Base-by-base conservation (phyloP, 2,329 filamentous ascomycete genomes). In the Graphium sp. region DNA sequence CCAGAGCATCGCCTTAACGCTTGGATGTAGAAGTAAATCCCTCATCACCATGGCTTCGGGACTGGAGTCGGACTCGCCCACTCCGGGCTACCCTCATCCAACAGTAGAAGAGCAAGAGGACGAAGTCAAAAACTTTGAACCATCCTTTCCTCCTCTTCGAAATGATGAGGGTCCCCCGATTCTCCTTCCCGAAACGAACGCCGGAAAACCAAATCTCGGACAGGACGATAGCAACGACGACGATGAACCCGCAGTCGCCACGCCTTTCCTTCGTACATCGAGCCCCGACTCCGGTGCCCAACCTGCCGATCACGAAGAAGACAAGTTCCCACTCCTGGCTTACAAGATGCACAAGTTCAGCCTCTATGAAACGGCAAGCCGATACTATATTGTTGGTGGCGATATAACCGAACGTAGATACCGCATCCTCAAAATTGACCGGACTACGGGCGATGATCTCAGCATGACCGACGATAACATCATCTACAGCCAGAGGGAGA, bases 381-480 rank as follows among this genome's bases (percentile, higher is more conserved):
- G 83, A 29, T 98, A 89, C 51, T 98, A 94, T 49, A 77, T 98
- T 37, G 83, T 95, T 12, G 89, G 89, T 10, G 79, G 81, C 29
- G 89, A 98, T 47, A 72, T 93, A 32, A 75, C 83, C 39, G 89
- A 95, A 49, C 77, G 71, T 42, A 73, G 79, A 16, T 95, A 89
- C 50, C 74, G 85, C 29, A 83, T 98, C 32, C 57, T 98, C 45
- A 94, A 95, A 51, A 91, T 98, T 41, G 87, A 95, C 47, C 74
- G 89, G 25, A 93, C 82, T 5, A 74, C 76, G 17, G 80, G 85
- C 27, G 44, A 80, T 62, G 81, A 87, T 43, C 58, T 95, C 35
- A 80, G 66, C 41, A 74, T 98, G 40, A 79, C 78, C 10, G 89
- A 98, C 49, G 89, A 98, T 56, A 89, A 91, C 44, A 92, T 87